Base-by-base conservation (phyloP, 306 rosid species). In the Cucurbita pepo region DNA sequence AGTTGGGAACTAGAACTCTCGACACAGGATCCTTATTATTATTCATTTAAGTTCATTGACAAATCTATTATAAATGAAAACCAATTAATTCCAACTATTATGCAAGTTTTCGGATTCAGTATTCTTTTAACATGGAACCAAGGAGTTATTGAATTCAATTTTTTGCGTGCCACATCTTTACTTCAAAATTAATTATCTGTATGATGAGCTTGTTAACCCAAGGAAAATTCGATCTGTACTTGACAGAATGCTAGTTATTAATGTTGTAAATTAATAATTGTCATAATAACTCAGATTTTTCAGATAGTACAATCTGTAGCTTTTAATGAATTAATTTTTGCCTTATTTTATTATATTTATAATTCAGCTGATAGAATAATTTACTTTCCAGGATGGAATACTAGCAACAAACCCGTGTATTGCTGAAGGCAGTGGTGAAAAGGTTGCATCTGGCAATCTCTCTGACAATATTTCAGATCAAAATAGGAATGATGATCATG, bases 321-420 rank as follows among this genome's bases (percentile, higher is more conserved):
- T 56, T 60, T 50, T 71, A 15, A 18, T 72, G 21, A 50, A 52
- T 76, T 76, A 25, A 4, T 58, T 74, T 70, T 66, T n/a, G 71
- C 67, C 58, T 75, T 67, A 43, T 70, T 79, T 71, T 75, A 36
- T 75, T 54, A 47, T 22, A 62, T 61, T 71, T 65, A 22, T 55
- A 75, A 75, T 69, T 36, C 52, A 59, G 82, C 81, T 74, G 43
- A 79, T 47, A 56, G 56, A 70, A 60, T 71, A 21, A 58, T 76
- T 76, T 73, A 66, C 59, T 54, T 78, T 84, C 62, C 94, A 83
- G 89, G 81, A 76, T 69, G 74, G 76, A 74, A 76, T 75, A 72
- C 77, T 74, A 80, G 85, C 78, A 53, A 80, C 37, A 56, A 56
- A 61, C 69, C 69, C 77, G 18, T 51, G 43, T 66, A 22, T 55